These are phyloP conservation scores for Cryptococcus wingfieldii DNA, from an alignment of 1,284 basidiomycete genomes.

Conservation along the genomic window DNA sequence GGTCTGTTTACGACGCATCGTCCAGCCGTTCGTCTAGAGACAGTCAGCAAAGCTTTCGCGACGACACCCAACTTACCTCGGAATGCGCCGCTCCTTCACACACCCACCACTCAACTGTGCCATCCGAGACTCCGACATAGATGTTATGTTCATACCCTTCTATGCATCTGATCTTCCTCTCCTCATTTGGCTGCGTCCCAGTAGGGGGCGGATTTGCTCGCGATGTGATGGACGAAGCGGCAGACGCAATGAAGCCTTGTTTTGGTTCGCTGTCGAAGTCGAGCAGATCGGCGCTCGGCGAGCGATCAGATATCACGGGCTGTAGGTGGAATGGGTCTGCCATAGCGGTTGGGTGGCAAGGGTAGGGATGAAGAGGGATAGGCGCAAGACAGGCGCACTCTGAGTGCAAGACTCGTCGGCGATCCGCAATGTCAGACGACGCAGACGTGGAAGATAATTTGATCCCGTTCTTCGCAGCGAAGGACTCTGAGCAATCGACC, in stretches of 20 bases:
- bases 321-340: conserved; percentile 38
- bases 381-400: no score
- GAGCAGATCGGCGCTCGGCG: conserved; percentile 37
- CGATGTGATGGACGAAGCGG: conserved; percentile 7
- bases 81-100: conserved; percentile 29
- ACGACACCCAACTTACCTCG: conserved; percentile 22
- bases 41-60: neutral
- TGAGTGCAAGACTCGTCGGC: neutral
- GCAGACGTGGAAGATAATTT: neutral
- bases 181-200: neutral
- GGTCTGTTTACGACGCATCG: conserved; percentile 39
- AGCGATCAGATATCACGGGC: conserved; percentile 38
- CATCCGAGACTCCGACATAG: conserved; percentile 48
- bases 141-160: conserved; percentile 47
- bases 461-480: no score
- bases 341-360: neutral
- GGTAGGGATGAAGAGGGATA: no score
- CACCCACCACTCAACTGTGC: conserved; percentile 48
- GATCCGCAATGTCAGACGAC: conserved; percentile 4
- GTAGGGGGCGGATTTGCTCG: conserved; percentile 6
- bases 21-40: conserved; percentile 35
- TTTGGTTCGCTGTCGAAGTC: conserved; percentile 24
- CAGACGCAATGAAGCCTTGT: conserved; percentile 12
- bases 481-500: no score
- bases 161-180: conserved; percentile 34